These are phyloP conservation scores for Yamadazyma dushanensis DNA, from an alignment of 1,139 yeast species.

Conservation along the genomic window DNA sequence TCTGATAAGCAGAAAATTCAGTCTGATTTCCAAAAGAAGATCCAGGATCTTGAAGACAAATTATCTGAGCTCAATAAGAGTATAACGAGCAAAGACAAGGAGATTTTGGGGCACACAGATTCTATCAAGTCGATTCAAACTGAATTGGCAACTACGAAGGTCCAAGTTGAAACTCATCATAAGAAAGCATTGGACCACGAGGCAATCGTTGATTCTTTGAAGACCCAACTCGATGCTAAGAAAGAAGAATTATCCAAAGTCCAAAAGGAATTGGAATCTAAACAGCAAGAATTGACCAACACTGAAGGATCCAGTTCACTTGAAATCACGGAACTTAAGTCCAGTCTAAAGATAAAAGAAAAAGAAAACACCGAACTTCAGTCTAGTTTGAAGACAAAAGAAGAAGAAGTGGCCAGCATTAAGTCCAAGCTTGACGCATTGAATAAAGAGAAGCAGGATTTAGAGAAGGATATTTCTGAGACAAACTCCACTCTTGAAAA, in stretches of 20 bases:
- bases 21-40: neutral
- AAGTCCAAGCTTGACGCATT: constrained; percentile 6
- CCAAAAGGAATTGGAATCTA: constrained; percentile 38
- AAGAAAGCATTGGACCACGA: neutral
- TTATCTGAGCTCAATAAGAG: constrained; percentile 7
- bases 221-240: neutral
- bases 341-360: neutral
- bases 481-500: constrained; percentile 3
- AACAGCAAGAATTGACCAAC: constrained; percentile 24
- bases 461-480: constrained; percentile 4
- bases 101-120: neutral
- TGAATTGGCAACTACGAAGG: neutral
- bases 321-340: constrained; percentile 15
- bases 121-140: neutral
- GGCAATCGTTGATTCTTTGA: neutral
- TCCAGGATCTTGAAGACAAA: constrained; percentile 9
- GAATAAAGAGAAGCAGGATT: constrained; percentile 1
- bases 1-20: neutral
- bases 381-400: constrained; percentile 1
- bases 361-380: neutral
- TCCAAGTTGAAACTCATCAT: neutral
- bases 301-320: constrained; percentile 23
- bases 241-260: neutral
- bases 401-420: constrained; percentile 6
- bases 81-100: neutral